Evolutionary conservation across 2,329 filamentous ascomycete genomes (phyloP).

Genomic region (Macrophomina tecta): DNA sequence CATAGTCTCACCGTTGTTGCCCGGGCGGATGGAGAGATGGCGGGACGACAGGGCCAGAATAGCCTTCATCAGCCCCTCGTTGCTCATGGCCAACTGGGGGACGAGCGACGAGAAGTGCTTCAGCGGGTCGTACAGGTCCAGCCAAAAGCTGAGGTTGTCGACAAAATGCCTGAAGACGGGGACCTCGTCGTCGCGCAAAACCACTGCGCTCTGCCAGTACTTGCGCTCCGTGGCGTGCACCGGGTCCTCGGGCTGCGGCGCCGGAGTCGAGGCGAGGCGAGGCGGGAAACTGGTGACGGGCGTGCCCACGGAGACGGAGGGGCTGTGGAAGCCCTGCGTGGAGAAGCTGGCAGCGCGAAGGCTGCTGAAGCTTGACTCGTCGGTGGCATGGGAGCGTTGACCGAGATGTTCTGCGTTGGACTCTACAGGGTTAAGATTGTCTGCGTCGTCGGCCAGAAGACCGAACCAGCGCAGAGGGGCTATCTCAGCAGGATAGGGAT

Average conservation of each 20-base stretch:
- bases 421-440: conserved; percentile 26
- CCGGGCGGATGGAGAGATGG: conserved; percentile 53
- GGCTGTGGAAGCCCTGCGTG: conserved; percentile 27
- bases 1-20: conserved; percentile 32
- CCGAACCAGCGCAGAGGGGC: conserved; percentile 28
- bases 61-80: conserved; percentile 63
- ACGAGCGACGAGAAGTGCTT: conserved; percentile 44
- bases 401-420: conserved; percentile 8
- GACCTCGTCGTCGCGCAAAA: conserved; percentile 45
- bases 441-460: conserved; percentile 29
- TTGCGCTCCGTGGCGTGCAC: conserved; percentile 13
- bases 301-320: conserved; percentile 20
- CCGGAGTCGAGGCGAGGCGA: conserved; percentile 16
- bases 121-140: conserved; percentile 53
- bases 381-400: conserved; percentile 19
- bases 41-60: conserved; percentile 63
- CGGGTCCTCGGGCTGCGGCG: background rate
- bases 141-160: conserved; percentile 44
- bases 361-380: conserved; percentile 25
- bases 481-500: conserved; percentile 25
- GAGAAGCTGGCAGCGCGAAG: conserved; percentile 24
- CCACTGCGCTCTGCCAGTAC: conserved; percentile 19
- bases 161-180: conserved; percentile 50
- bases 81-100: conserved; percentile 51
- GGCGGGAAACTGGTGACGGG: conserved; percentile 13